phyloP scores from a whole-genome alignment of 2,329 filamentous ascomycete species.

The Alternaria ventricosa region DNA sequence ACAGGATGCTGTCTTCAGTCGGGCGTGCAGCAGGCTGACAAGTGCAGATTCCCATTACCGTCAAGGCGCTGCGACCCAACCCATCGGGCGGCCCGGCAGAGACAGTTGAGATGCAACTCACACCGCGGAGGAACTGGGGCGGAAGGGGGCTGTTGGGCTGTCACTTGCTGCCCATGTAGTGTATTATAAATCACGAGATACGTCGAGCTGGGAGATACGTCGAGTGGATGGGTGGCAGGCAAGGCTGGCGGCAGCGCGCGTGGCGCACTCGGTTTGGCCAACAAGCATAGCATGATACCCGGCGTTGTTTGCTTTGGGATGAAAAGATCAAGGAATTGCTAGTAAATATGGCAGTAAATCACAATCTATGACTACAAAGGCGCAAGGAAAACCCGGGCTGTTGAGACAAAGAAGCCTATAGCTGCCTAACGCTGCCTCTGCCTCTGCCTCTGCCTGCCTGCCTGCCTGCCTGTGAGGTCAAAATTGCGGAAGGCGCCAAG shows the following conservation, averaged over 20 bases:
- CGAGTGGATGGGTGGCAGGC: background rate
- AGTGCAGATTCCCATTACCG: conserved; percentile 69
- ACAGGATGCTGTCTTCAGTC: background rate
- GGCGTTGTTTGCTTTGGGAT: conserved; percentile 27
- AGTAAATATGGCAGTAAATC: background rate
- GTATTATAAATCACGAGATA: background rate
- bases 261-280: conserved; percentile 44
- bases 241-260: conserved; percentile 17
- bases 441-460: conserved; percentile 24
- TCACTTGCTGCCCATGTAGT: conserved; percentile 79
- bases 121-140: conserved; percentile 83
- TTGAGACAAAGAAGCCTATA: conserved; percentile 21
- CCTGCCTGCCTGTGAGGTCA: conserved; percentile 25
- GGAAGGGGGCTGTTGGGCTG: conserved; percentile 89
- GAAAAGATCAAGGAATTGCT: background rate
- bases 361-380: background rate
- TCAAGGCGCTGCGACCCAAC: conserved; percentile 65
- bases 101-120: conserved; percentile 73
- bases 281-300: conserved; percentile 47
- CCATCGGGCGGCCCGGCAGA: conserved; percentile 42
- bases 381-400: background rate
- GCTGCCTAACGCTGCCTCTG: conserved; percentile 25
- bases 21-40: conserved; percentile 30
- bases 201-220: background rate
- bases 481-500: conserved; percentile 26